Conservation (phyloP, 768 basidiomycete genomes). For the Tubosaeta sp. region DNA sequence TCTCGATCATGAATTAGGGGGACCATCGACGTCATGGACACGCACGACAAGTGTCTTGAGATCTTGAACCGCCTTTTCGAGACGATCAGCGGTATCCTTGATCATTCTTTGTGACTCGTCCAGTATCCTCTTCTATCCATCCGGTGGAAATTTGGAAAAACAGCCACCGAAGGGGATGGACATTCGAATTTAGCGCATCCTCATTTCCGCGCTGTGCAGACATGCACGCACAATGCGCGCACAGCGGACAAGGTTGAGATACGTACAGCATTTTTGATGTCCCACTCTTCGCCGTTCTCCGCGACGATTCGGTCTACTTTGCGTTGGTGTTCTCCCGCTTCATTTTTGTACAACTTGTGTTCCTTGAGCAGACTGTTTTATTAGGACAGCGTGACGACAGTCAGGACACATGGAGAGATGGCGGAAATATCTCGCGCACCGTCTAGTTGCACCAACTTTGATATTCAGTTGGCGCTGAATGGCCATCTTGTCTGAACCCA, state of each 20-base stretch:
- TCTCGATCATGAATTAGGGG: constrained; percentile 2
- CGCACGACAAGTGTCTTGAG: constrained; percentile 66
- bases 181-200: constrained; percentile 18
- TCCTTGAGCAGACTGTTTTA: constrained; percentile 63
- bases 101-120: constrained; percentile 85
- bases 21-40: constrained; percentile 22
- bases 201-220: constrained; percentile 29
- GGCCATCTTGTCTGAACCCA: constrained; percentile 25
- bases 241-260: constrained; percentile 12
- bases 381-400: constrained; percentile 9
- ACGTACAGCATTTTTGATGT: constrained; percentile 70
- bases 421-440: constrained; percentile 42
- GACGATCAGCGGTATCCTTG: constrained; percentile 54
- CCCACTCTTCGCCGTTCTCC: constrained; percentile 68
- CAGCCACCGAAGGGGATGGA: constrained; percentile 14
- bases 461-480: constrained; percentile 70
- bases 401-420: constrained; percentile 5
- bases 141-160: constrained; percentile 6
- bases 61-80: constrained; percentile 60
- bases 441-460: constrained; percentile 60
- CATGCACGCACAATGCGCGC: constrained; percentile 8
- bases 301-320: constrained; percentile 61
- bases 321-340: constrained; percentile 53
- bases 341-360: constrained; percentile 57
- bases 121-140: constrained; percentile 53